phyloP scores from a whole-genome alignment of 2,329 filamentous ascomycete genomes.

The Zasmidium cellare region DNA sequence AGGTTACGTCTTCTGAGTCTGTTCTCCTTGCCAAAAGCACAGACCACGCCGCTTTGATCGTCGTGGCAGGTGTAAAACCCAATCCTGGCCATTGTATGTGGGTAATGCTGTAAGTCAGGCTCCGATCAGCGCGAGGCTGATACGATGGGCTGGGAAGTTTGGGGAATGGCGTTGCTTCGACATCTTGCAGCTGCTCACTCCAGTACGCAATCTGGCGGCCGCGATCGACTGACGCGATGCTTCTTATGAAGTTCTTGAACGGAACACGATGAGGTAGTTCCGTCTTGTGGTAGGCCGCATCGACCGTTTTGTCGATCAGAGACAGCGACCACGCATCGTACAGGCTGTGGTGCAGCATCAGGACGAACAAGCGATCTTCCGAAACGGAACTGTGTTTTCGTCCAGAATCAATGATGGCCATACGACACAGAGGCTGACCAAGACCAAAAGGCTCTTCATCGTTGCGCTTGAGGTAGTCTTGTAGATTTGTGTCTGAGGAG shows the following conservation, averaged over 20 bases:
- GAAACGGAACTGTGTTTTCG: constrained; percentile 34
- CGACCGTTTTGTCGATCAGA: constrained; percentile 36
- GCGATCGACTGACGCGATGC: constrained; percentile 27
- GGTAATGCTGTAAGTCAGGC: constrained; percentile 23
- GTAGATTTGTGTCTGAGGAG: constrained; percentile 29
- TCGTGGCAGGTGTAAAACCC: constrained; percentile 7
- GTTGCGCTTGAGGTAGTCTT: constrained; percentile 32
- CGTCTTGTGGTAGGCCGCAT: background rate
- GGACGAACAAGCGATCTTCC: constrained; percentile 26
- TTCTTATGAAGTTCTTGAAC: constrained; percentile 36
- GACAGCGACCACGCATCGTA: constrained; percentile 43
- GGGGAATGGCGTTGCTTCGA: constrained; percentile 37
- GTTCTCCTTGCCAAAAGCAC: constrained; percentile 6
- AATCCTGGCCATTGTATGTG: constrained; percentile 12
- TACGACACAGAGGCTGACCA: background rate
- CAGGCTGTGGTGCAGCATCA: constrained; percentile 38
- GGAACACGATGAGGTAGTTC: background rate
- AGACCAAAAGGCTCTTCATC: background rate
- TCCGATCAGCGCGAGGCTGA: constrained; percentile 26
- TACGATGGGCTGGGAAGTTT: constrained; percentile 26
- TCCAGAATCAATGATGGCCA: constrained; percentile 5
- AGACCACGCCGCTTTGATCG: constrained; percentile 16
- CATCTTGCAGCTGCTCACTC: constrained; percentile 33
- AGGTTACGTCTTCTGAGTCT: constrained; percentile 12
- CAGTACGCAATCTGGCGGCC: constrained; percentile 35